These are phyloP conservation scores for Solanum boliviense DNA, from an alignment of 257 asterid genomes.

Conservation along the genomic window DNA sequence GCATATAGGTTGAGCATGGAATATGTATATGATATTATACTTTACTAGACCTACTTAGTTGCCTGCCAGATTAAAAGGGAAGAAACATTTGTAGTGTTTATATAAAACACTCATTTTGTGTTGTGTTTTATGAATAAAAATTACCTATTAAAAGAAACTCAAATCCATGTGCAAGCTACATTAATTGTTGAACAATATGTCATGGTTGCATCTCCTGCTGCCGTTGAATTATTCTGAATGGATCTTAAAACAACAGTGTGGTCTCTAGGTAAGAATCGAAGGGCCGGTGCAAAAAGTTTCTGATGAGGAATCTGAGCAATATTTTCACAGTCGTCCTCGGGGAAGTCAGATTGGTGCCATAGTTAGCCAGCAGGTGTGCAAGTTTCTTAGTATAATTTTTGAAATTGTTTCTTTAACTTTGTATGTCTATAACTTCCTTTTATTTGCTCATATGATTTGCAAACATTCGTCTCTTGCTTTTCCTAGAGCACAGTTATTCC, in stretches of 20 bases:
- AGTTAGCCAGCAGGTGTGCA: slow-evolving; percentile 30
- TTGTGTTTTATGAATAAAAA: neutral
- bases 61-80: neutral
- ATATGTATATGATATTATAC: neutral
- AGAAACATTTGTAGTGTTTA: neutral
- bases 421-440: neutral
- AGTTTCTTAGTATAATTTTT: neutral
- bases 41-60: neutral
- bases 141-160: neutral
- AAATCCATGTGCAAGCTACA: neutral
- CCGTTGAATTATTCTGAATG: neutral
- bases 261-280: slow-evolving; percentile 38
- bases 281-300: slow-evolving; percentile 41
- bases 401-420: neutral
- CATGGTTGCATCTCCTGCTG: neutral
- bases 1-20: neutral
- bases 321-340: slow-evolving; percentile 40
- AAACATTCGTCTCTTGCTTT: neutral
- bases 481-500: slow-evolving; percentile 29
- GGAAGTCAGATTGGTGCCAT: slow-evolving; percentile 43
- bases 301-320: slow-evolving; percentile 36
- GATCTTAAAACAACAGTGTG: neutral
- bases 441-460: neutral
- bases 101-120: neutral
- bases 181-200: neutral